A percentile compares a stretch with the other conserved stretches of the same genome.
These are phyloP conservation scores for Laburnicola sp. DNA, from an alignment of 2,329 filamentous ascomycete genomes.

Conservation along the genomic window DNA sequence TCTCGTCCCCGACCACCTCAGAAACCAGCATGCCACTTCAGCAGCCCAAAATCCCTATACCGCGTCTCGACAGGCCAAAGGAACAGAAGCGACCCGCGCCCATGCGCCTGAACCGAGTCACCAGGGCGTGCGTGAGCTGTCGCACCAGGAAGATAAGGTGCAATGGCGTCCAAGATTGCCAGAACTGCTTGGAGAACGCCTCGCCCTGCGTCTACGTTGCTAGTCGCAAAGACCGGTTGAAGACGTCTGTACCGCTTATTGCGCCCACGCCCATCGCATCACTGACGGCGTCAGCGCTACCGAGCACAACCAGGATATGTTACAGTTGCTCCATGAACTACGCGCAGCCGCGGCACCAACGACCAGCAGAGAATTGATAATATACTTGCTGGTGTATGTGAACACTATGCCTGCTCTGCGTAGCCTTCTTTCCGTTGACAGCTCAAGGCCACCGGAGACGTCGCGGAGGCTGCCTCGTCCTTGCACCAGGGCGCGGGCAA, in stretches of 20 bases:
- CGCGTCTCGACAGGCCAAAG: slow-evolving; percentile 25
- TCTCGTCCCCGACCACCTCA: background rate
- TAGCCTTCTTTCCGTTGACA: slow-evolving; percentile 5
- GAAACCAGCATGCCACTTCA: background rate
- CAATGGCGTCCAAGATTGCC: slow-evolving; percentile 40
- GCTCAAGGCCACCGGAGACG: slow-evolving; percentile 21
- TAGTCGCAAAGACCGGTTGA: slow-evolving; percentile 41
- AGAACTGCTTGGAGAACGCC: slow-evolving; percentile 35
- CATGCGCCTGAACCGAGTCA: slow-evolving; percentile 25
- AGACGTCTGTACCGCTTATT: slow-evolving; percentile 28
- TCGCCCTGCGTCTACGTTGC: slow-evolving; percentile 39
- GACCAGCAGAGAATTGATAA: slow-evolving; percentile 26
- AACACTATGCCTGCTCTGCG: background rate
- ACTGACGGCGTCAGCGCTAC: slow-evolving; percentile 27
- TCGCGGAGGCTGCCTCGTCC: slow-evolving; percentile 23
- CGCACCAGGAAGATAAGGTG: slow-evolving; percentile 45
- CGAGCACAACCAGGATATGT: slow-evolving; percentile 34
- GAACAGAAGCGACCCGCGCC: slow-evolving; percentile 14
- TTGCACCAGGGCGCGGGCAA: slow-evolving; percentile 18
- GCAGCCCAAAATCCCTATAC: slow-evolving; percentile 29
- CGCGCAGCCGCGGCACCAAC: slow-evolving; percentile 11
- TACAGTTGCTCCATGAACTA: slow-evolving; percentile 29
- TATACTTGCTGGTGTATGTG: slow-evolving; percentile 22
- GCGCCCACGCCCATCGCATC: background rate
- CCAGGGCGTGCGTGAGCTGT: slow-evolving; percentile 41